Evolutionary conservation across 2,329 filamentous ascomycete species (phyloP), one percentile per base, ranked within the genome.

Genomic region (Cercospora sojina): DNA sequence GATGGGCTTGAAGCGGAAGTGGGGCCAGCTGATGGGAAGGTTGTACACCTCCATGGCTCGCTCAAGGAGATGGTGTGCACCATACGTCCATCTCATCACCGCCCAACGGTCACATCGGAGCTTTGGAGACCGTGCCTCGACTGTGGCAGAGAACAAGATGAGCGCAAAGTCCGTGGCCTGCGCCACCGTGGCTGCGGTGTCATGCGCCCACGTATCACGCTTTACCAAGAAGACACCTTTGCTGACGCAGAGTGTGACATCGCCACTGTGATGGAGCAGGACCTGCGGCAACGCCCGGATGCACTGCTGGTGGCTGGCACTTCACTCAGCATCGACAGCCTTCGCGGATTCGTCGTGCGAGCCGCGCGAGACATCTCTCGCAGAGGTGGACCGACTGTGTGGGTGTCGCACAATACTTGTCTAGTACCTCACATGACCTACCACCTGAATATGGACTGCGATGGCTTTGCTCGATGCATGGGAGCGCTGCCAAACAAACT

Each of bases 161-260:
- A 27, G 18, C 58, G 58, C 6, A 27, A 31, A 27, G 38, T 13
- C 3, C 38, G 38, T 31, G 38, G 58, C 58, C 38, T 60, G 25
- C 58, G 58, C 41, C 5, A 47, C 20, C 23, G 38, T 13, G 16
- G 58, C 38, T 43, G 18, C 31, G 58, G 58, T 60, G 23, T 60
- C 7, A 60, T 60, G 38, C 58, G 58, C 32, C 58, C 13, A 60
- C 58, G 58, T 27, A 47, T 60, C 5, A 60, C 58, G 13, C 58
- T 60, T 31, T 60, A 60, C 13, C 3, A 60, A 49, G 58, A 60
- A 49, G 35, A 60, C 20, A 47, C 58, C 20, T 60, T 60, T 47
- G 58, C 23, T 47, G 23, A 60, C 20, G 58, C 7, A 47, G 58
- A 60, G 20, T 20, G 9, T 20, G 9, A 49, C 9, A 60, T 60